Evolutionary conservation across 192 early-diverging fungal species (phyloP), one percentile per base, ranked within the genome.

Genomic region (Piromyces sp.): DNA sequence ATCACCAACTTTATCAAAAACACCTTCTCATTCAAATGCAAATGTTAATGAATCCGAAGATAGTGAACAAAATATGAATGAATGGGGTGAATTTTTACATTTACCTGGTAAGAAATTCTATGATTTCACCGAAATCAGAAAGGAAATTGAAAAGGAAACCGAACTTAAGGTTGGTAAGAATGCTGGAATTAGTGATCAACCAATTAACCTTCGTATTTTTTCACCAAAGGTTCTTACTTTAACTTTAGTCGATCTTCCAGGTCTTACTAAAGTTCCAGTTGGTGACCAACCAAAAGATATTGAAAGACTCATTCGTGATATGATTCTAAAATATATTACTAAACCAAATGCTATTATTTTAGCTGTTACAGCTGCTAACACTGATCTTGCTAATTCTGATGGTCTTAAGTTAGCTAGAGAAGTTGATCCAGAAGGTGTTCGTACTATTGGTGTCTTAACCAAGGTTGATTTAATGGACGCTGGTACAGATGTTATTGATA

Each of bases 21-120:
- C 16, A 80, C 80, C 22, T 15, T n/a, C 79, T 22, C 84, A 38
- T 80, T 83, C 37, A 14, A 80, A 79, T 31, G 29, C 81, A 78
- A 80, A 30, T 31, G 33, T 78, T 29, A 79, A 17, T 33, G 79
- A 80, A 29, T 15, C 30, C 83, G 80, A 86, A 84, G 80, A 79
- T 30, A 81, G 33, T 79, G 84, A 86, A 29, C 88, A 91, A 30
- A 92, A 94, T 81, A 86, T 89, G 78, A 90, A 96, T 68, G 98
- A 99, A 86, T 99, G 96, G 96, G 98, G 98, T 58, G 98, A 99
- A 86, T 99, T 99, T 85, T 86, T 99, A 82, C 98, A 99, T 86
- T 87, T 96, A 82, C 98, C 98, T 3, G 97, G 97, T 13, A 94
- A 95, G 85, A 97, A 97, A 89, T 99, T 98, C 84, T 91, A 87